phyloP scores from a whole-genome alignment of 148 eudicot species.

The Fagopyrum homotropicum region DNA sequence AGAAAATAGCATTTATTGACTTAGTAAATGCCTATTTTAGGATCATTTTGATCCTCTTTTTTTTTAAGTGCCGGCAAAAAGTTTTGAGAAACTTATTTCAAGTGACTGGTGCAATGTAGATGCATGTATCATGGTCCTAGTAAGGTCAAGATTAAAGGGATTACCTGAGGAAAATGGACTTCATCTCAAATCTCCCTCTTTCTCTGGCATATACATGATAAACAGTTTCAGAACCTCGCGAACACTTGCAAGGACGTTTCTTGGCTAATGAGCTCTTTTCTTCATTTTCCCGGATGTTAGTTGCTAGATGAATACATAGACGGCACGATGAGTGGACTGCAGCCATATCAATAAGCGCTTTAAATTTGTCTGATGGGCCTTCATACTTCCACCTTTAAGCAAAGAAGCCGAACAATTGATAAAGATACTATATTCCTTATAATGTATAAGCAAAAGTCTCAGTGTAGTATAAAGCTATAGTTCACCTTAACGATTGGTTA shows the following conservation, averaged over 20 bases:
- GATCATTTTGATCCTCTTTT: background rate
- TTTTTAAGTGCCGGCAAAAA: no score
- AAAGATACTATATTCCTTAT: background rate
- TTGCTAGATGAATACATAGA: slow-evolving; percentile 76
- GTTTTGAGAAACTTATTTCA: background rate
- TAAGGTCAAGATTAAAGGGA: background rate
- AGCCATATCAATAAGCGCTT: slow-evolving; percentile 96
- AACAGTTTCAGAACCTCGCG: slow-evolving; percentile 50
- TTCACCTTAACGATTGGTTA: slow-evolving; percentile 69
- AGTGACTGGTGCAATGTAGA: background rate
- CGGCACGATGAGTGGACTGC: slow-evolving; percentile 99
- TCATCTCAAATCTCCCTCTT: slow-evolving; percentile 85
- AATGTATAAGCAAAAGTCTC: background rate
- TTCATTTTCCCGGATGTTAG: slow-evolving; percentile 57
- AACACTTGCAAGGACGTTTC: slow-evolving; percentile 89
- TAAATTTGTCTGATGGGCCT: slow-evolving; percentile 89
- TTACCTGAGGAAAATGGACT: slow-evolving; percentile 80
- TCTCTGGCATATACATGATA: slow-evolving; percentile 85
- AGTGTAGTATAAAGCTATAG: background rate
- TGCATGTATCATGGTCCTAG: background rate
- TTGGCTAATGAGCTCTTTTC: slow-evolving; percentile 37
- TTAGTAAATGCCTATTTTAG: background rate
- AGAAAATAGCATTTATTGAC: no score
- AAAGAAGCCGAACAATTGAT: background rate
- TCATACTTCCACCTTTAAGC: slow-evolving; percentile 71